phyloP scores from a whole-genome alignment of 495 filamentous ascomycete genomes.

The Aspergillus taichungensis region DNA sequence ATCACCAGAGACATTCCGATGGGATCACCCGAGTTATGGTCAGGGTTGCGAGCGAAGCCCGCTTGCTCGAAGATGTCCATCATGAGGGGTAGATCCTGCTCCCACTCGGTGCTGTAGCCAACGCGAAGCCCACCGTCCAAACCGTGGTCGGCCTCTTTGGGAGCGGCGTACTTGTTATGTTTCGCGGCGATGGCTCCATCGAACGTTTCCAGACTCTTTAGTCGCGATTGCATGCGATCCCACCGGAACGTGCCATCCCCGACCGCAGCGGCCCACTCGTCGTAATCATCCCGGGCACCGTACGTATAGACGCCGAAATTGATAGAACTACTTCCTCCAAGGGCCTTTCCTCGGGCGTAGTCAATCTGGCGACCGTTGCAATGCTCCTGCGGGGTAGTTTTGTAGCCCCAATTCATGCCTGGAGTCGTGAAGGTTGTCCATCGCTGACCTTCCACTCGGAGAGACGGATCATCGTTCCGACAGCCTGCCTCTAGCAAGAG shows the following conservation, averaged over 20 bases:
- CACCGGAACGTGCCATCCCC: constrained; percentile 42
- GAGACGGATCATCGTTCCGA: constrained; percentile 34
- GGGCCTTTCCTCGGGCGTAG: constrained; percentile 48
- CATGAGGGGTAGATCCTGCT: constrained; percentile 36
- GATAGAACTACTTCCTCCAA: constrained; percentile 54
- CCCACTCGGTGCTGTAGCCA: constrained; percentile 40
- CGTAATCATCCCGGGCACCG: constrained; percentile 52
- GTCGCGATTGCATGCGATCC: constrained; percentile 36
- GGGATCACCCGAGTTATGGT: constrained; percentile 54
- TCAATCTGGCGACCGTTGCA: constrained; percentile 43
- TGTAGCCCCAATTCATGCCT: constrained; percentile 51
- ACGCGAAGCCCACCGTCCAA: constrained; percentile 36
- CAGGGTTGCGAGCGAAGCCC: constrained; percentile 41
- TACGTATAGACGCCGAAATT: constrained; percentile 54
- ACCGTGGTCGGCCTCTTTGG: constrained; percentile 37
- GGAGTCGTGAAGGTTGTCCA: constrained; percentile 40
- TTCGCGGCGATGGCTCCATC: constrained; percentile 28
- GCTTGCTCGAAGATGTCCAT: constrained; percentile 36
- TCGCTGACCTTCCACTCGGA: constrained; percentile 44
- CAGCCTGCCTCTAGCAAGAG: constrained; percentile 52
- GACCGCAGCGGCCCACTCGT: constrained; percentile 40
- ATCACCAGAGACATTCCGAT: constrained; percentile 45
- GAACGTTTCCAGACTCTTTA: constrained; percentile 47
- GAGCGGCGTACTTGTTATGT: constrained; percentile 27
- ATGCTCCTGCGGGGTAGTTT: constrained; percentile 45